Evolutionary conservation across 345 rosid species (phyloP), one percentile per base, ranked within the genome.

Genomic region (Cardiospermum halicacabum): DNA sequence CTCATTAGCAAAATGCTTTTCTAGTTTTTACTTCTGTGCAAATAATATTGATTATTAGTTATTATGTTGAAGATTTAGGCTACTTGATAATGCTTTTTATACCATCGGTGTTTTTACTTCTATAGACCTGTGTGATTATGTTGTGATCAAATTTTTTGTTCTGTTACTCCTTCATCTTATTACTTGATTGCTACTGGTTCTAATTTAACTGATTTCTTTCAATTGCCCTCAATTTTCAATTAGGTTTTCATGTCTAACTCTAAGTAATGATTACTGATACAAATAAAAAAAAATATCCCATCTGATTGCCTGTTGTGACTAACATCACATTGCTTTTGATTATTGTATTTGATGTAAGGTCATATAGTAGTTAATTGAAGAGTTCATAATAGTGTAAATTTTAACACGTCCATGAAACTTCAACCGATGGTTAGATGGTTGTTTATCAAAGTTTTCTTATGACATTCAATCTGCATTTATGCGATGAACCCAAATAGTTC

Each of bases 211-310:
- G 85, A 82, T 74, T 83, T 85, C 58, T 86, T 86, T 84, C 97
- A 90, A 70, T 76, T 90, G 70, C 97, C 96, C 24, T 86, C 82
- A 21, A 90, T 93, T 55, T 67, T 93, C 31, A 78, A 80, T 77
- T 94, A 93, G 97, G 97, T 93, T 69, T 31, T 30, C 51, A 54
- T 31, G 28, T 71, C 43, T n/a, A n/a, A n/a, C n/a, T 56, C 67
- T 43, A 11, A 16, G 8, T 21, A 8, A 30, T 24, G 13, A 31
- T 25, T 31, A 34, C 18, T 25, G 22, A 32, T 18, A n/a, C 24
- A 61, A 58, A 27, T 40, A 27, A 34, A 34, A 34, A n/a, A n/a
- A 62, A 51, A 48, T 24, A 30, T 26, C 65, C 28, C 43, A 25
- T 42, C 54, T 60, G 50, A 11, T 60, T 64, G 36, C 66, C 5